phyloP scores from a whole-genome alignment of 1,284 basidiomycete species.

The Porphyrellus sp. region DNA sequence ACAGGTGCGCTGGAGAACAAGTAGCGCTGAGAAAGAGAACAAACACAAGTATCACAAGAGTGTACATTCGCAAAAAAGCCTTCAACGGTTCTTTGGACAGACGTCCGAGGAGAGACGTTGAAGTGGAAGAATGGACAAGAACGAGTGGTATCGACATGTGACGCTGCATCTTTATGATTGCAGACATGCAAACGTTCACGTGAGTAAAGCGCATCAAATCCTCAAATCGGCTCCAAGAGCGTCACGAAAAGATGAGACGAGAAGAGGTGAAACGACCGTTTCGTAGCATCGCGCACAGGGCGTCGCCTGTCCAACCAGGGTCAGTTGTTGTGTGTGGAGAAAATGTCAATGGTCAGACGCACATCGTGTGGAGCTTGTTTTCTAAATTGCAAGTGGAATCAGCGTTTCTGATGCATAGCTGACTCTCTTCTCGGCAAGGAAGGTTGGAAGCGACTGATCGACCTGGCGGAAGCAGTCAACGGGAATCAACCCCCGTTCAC shows the following conservation, averaged over 20 bases:
- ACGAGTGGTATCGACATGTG: slow-evolving; percentile 16
- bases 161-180: slow-evolving; percentile 8
- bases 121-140: background rate
- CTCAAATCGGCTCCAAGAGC: slow-evolving; percentile 3
- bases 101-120: background rate
- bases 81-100: background rate
- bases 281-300: background rate
- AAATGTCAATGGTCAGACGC: background rate
- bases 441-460: slow-evolving; percentile 47
- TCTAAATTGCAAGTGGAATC: background rate
- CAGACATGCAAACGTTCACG: background rate
- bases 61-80: background rate
- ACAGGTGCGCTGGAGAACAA: slow-evolving; percentile 3
- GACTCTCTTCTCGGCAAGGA: slow-evolving; percentile 48
- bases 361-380: slow-evolving; percentile 1
- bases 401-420: slow-evolving; percentile 30
- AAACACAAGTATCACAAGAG: background rate
- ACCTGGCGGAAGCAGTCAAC: slow-evolving; percentile 56
- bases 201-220: background rate
- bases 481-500: slow-evolving; percentile 47
- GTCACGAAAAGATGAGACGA: background rate
- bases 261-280: background rate
- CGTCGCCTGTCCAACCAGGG: background rate
- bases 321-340: slow-evolving; percentile 1
- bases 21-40: background rate